Conservation (phyloP, 257 asterid genomes). For the Paulownia fortunei region DNA sequence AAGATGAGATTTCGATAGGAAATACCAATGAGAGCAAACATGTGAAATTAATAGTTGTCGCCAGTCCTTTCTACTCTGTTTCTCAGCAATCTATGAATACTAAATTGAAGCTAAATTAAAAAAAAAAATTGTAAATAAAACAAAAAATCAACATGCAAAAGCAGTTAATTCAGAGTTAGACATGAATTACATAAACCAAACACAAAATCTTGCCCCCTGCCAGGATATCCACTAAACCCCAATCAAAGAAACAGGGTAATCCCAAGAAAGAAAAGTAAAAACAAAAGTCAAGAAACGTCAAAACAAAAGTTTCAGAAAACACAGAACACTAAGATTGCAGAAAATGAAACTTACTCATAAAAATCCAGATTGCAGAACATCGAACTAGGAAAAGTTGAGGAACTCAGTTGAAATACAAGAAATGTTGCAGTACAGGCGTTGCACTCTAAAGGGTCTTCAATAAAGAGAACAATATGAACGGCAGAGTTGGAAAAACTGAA, state of each 20-base stretch:
- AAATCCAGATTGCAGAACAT: constrained; percentile 21
- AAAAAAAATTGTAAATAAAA: background rate
- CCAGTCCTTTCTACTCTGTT: background rate
- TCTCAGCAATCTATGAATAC: constrained; percentile 4
- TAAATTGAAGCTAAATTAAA: background rate
- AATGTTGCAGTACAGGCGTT: background rate
- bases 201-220: constrained; percentile 12
- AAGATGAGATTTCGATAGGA: constrained; percentile 17
- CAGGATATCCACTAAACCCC: constrained; percentile 25
- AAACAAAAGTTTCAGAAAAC: background rate
- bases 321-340: background rate
- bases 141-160: background rate
- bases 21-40: constrained; percentile 20
- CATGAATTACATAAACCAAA: constrained; percentile 27
- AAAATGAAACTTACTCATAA: constrained; percentile 33
- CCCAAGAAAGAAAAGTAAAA: background rate
- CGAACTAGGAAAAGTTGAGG: background rate
- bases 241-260: constrained; percentile 16
- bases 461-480: constrained; percentile 11
- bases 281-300: background rate
- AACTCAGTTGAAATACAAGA: constrained; percentile 1
- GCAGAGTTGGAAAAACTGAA: background rate
- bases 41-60: constrained; percentile 17
- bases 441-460: constrained; percentile 15
- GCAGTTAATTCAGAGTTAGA: constrained; percentile 16